A percentile compares a stretch with the other conserved stretches of the same genome.
phyloP scores from a whole-genome alignment of 345 rosid genomes.

The Acer campestre region DNA sequence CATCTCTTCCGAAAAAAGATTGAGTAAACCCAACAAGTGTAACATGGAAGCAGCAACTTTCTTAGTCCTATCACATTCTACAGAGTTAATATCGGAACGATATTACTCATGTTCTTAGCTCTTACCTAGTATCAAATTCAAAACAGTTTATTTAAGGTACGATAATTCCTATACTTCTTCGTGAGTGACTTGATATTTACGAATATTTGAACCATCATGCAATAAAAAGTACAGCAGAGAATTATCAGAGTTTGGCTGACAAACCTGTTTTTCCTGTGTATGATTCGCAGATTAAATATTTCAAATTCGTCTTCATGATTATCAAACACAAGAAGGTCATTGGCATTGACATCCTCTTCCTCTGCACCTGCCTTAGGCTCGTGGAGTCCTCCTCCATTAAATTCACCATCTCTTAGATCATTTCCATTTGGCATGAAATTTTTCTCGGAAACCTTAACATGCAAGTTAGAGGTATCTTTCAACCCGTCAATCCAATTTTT shows the following conservation, averaged over 20 bases:
- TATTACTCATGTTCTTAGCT: neutral
- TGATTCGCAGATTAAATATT: conserved; percentile 76
- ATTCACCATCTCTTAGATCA: conserved; percentile 31
- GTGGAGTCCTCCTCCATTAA: conserved; percentile 32
- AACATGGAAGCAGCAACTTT: neutral
- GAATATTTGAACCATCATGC: neutral
- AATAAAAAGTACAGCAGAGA: conserved; percentile 5
- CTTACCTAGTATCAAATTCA: neutral
- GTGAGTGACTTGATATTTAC: neutral
- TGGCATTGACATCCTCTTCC: conserved; percentile 36
- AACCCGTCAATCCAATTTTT: conserved; percentile 32
- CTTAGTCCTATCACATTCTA: neutral
- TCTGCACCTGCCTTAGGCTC: conserved; percentile 39
- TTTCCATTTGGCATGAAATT: conserved; percentile 19
- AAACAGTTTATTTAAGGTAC: neutral
- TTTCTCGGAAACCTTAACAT: conserved; percentile 18
- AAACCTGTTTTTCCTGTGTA: conserved; percentile 91
- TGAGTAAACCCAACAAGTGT: neutral
- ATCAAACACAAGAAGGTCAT: conserved; percentile 48
- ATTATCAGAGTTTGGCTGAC: conserved; percentile 19
- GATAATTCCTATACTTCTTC: neutral
- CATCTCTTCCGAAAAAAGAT: neutral
- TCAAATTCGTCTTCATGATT: conserved; percentile 68
- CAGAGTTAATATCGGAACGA: no score
- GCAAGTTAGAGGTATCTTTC: conserved; percentile 20